These are phyloP conservation scores for Tranzscheliella williamsii DNA, from an alignment of 1,284 basidiomycete species.

Conservation along the genomic window DNA sequence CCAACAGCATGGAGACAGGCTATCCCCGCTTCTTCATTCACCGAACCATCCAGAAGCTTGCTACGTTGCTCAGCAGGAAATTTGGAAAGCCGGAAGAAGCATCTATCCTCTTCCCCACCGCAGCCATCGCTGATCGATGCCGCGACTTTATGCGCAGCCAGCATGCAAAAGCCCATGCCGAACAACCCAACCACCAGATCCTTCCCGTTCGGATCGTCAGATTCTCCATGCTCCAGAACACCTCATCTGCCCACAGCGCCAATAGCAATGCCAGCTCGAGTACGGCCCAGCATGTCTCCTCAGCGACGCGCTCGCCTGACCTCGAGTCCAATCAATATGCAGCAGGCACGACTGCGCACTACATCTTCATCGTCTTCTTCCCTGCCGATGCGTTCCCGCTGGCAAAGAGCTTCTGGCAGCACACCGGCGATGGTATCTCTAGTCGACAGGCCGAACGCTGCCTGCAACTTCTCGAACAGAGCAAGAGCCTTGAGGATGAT, in stretches of 20 bases:
- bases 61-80: slow-evolving; percentile 33
- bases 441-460: slow-evolving; percentile 84
- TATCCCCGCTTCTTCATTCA: slow-evolving; percentile 98
- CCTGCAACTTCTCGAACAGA: slow-evolving; percentile 63
- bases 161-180: neutral
- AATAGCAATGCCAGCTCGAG: slow-evolving; percentile 16
- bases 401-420: slow-evolving; percentile 95
- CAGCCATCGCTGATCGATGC: slow-evolving; percentile 45
- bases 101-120: slow-evolving; percentile 52
- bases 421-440: slow-evolving; percentile 85
- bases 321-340: slow-evolving; percentile 15
- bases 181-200: neutral
- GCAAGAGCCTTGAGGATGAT: slow-evolving; percentile 19
- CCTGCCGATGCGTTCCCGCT: slow-evolving; percentile 68
- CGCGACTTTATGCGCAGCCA: slow-evolving; percentile 52
- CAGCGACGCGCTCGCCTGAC: neutral
- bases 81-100: slow-evolving; percentile 43
- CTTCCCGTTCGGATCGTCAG: slow-evolving; percentile 48
- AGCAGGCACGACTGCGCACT: slow-evolving; percentile 25
- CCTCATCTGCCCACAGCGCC: no score
- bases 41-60: slow-evolving; percentile 73
- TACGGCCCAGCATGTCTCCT: slow-evolving; percentile 23
- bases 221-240: slow-evolving; percentile 40
- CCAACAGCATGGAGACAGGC: slow-evolving; percentile 83
- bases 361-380: slow-evolving; percentile 75